These are phyloP conservation scores for Annulohypoxylon truncatum DNA, from an alignment of 2,329 filamentous ascomycete genomes.

Conservation along the genomic window DNA sequence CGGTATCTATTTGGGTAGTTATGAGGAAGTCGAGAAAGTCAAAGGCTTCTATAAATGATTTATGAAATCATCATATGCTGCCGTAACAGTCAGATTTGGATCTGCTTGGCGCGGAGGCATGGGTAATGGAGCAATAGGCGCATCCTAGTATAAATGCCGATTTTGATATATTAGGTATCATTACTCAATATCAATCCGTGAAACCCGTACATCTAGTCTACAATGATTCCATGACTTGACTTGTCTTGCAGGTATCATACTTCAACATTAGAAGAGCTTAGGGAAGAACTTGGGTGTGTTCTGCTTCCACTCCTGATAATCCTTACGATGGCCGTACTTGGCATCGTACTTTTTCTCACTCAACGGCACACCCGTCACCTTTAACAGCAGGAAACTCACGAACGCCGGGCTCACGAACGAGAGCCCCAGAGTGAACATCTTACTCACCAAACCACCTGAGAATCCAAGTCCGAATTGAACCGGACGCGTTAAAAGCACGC, in stretches of 20 bases:
- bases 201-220: not conserved
- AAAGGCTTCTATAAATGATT: slow-evolving; percentile 78
- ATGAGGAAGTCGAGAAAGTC: slow-evolving; percentile 95
- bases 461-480: slow-evolving; percentile 69
- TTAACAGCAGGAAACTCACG: slow-evolving; percentile 70
- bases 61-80: not conserved
- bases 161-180: slow-evolving; percentile 10
- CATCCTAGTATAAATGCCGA: slow-evolving; percentile 18
- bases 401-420: slow-evolving; percentile 72
- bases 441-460: slow-evolving; percentile 53
- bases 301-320: slow-evolving; percentile 76
- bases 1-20: slow-evolving; percentile 95
- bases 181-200: not conserved
- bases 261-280: slow-evolving; percentile 59
- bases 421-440: slow-evolving; percentile 53
- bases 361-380: slow-evolving; percentile 72
- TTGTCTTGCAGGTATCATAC: not conserved
- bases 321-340: slow-evolving; percentile 70
- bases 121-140: slow-evolving; percentile 24
- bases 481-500: slow-evolving; percentile 64
- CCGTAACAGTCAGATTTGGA: not conserved
- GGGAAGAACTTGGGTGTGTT: slow-evolving; percentile 74
- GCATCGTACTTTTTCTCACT: slow-evolving; percentile 77
- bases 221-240: not conserved
- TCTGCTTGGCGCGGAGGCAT: slow-evolving; percentile 23